Evolutionary conservation across 2,329 filamentous ascomycete species (phyloP), one percentile per base, ranked within the genome.

Genomic region (Botrytis galanthina): DNA sequence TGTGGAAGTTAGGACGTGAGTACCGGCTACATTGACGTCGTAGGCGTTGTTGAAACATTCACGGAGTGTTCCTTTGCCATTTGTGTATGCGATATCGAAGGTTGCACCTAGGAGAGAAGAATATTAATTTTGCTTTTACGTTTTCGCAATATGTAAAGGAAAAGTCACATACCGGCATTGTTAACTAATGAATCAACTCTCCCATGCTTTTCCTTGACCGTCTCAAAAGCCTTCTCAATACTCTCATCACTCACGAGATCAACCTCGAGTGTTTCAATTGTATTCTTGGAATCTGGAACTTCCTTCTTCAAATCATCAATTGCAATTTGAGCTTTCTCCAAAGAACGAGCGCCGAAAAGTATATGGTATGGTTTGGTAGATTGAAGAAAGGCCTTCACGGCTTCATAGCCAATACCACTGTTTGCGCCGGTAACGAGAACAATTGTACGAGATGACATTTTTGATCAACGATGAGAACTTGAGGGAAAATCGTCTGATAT

Each of bases 381-480:
- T 32, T 80, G 78, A 14, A 81, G 79, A 32, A 86, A 78, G 51
- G 83, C 82, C 72, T 83, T 82, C 32, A 82, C 80, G 10, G 81
- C 82, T 72, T 83, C 83, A 74, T 83, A 83, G 67, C 84, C 84
- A 32, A 85, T 82, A 63, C 84, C 84, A 75, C 82, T 80, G 76
- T 84, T 86, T 51, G 81, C 83, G 10, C 84, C 84, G 12, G 83
- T 84, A 51, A 85, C 76, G 62, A 84, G 80, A 70, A 81, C 79
- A 44, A 83, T 75, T 32, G 74, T 76, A 62, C 26, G 48, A 16
- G 70, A 39, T 39, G 72, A 42, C 76, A 76, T 76, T 73, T 37
- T 57, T 37, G 2, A 37, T 39, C 7, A 16, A 9, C 20, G 44
- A 48, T 46, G 4, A 14, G 22, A 26, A n/a, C 9, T 20, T 10